phyloP scores from a whole-genome alignment of 768 basidiomycete genomes.

The Trametes cinnabarina region DNA sequence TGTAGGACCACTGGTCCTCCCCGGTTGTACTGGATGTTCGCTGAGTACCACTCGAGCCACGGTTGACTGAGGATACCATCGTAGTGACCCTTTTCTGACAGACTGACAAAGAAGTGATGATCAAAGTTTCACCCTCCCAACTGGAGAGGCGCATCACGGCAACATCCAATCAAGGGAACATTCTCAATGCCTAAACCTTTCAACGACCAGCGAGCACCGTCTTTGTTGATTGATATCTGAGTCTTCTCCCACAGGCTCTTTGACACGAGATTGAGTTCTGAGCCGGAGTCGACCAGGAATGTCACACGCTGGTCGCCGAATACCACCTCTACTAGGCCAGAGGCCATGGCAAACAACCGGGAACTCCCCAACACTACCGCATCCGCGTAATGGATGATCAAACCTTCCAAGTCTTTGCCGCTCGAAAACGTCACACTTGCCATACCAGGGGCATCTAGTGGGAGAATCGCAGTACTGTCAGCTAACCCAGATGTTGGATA shows the following conservation, averaged over 20 bases:
- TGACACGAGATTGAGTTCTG: conserved; percentile 26
- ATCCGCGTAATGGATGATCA: too few relatives aligned
- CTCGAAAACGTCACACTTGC: too few relatives aligned
- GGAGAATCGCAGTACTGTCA: too few relatives aligned
- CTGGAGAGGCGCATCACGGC: conserved; percentile 15
- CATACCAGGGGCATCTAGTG: too few relatives aligned
- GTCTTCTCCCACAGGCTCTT: conserved; percentile 1
- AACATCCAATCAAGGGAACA: conserved; percentile 18
- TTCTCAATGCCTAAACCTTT: conserved; percentile 26
- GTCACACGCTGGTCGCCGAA: conserved; percentile 10
- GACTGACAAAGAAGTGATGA: conserved; percentile 30
- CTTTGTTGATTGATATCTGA: conserved; percentile 18
- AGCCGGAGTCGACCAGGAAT: conserved; percentile 27
- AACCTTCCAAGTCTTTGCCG: too few relatives aligned
- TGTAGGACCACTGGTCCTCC: neutral
- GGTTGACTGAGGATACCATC: conserved; percentile 26
- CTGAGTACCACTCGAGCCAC: conserved; percentile 11
- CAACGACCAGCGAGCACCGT: conserved; percentile 28
- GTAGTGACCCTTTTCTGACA: neutral
- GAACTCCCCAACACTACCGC: too few relatives aligned
- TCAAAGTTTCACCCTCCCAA: conserved; percentile 24
- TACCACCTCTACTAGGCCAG: neutral
- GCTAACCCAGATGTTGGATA: too few relatives aligned
- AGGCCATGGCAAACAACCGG: too few relatives aligned
- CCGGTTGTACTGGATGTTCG: conserved; percentile 6